Evolutionary conservation across 148 eudicot species (phyloP).

Genomic region (Rhododendron ferrugineum): DNA sequence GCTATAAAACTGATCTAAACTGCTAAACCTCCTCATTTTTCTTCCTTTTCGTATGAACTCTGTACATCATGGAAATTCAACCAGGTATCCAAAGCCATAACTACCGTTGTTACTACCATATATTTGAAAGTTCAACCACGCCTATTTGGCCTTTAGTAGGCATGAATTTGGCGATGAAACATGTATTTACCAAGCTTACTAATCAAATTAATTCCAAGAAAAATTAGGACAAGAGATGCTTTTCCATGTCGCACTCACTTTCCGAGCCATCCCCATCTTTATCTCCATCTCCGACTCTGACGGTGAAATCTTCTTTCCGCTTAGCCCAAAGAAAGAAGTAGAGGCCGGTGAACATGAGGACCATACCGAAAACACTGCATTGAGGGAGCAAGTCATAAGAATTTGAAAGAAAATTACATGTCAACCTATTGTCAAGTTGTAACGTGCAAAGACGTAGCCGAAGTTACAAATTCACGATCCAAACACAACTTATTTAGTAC

Average conservation of each 20-base stretch:
- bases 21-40: not conserved
- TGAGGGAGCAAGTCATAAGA: not conserved
- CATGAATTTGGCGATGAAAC: not conserved
- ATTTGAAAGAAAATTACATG: not conserved
- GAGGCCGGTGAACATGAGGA: slow-evolving; percentile 66
- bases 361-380: slow-evolving; percentile 58
- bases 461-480: not conserved
- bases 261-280: slow-evolving; percentile 8
- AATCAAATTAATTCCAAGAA: not conserved
- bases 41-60: not conserved
- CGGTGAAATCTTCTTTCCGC: slow-evolving; percentile 39
- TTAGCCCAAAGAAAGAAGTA: slow-evolving; percentile 78
- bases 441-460: not conserved
- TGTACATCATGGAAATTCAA: not conserved
- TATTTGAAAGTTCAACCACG: not conserved
- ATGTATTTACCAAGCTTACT: not conserved
- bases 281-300: slow-evolving; percentile 4
- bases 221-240: slow-evolving; percentile 28
- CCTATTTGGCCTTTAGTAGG: not conserved
- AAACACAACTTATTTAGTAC: not conserved
- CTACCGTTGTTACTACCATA: not conserved
- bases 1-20: not conserved
- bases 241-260: slow-evolving; percentile 21
- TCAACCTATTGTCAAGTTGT: not conserved
- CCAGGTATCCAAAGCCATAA: not conserved